A percentile compares a stretch with the other conserved stretches of the same genome.
These are phyloP conservation scores for Pseudocohnilembus persalinus DNA, from an alignment of 169 alveolate species.

Conservation along the genomic window DNA sequence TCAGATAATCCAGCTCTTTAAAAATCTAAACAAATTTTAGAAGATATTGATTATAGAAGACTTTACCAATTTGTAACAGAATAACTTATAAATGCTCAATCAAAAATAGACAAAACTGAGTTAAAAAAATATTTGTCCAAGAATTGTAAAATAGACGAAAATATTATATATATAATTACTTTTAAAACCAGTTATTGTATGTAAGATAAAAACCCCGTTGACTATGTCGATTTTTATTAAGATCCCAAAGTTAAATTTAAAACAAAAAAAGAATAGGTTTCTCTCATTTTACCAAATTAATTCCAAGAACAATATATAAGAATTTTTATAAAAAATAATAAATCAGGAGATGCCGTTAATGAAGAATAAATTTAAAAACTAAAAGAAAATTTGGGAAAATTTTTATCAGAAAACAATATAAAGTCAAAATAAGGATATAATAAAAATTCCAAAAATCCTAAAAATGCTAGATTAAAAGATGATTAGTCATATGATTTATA, in stretches of 20 bases:
- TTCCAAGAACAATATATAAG: conserved; percentile 53
- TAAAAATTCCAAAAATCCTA: too few relatives aligned
- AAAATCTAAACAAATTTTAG: conserved; percentile 17
- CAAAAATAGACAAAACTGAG: conserved; percentile 20
- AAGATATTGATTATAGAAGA: conserved; percentile 54
- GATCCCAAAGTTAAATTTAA: neutral
- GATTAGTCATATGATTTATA: too few relatives aligned
- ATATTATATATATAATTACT: conserved; percentile 48
- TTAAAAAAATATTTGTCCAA: conserved; percentile 38
- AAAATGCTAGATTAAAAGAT: too few relatives aligned
- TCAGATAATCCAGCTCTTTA: conserved; percentile 14
- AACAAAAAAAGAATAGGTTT: conserved; percentile 25
- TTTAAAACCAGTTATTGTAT: conserved; percentile 49
- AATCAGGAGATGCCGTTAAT: too few relatives aligned
- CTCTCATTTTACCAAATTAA: conserved; percentile 45
- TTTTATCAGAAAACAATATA: neutral
- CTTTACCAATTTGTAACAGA: conserved; percentile 61
- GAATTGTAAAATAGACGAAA: conserved; percentile 27
- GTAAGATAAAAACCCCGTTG: conserved; percentile 60
- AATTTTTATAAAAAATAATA: conserved; percentile 54
- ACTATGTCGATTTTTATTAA: conserved; percentile 51
- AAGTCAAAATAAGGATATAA: neutral
- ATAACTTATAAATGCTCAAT: conserved; percentile 27
- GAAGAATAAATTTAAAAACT: conserved; percentile 10
- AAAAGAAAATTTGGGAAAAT: neutral